Conservation (phyloP, 2,329 filamentous ascomycete genomes). For the Chrysoporthe puriensis region DNA sequence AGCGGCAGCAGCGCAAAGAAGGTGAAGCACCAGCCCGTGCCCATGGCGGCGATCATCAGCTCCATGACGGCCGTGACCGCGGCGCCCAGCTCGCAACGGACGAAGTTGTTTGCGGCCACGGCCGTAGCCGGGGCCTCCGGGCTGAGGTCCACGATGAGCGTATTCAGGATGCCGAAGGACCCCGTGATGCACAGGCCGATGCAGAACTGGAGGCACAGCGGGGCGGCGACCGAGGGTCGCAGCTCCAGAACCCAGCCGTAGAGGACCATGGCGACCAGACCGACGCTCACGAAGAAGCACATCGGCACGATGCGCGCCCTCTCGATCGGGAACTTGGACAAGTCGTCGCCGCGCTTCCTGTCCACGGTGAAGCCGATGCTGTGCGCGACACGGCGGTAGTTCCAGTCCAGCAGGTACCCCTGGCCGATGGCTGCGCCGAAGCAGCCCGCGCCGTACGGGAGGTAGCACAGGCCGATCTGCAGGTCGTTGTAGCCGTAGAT, state of each 20-base stretch:
- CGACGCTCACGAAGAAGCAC: slow-evolving; percentile 57
- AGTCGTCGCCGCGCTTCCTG: slow-evolving; percentile 58
- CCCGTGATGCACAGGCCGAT: slow-evolving; percentile 63
- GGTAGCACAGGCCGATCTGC: slow-evolving; percentile 57
- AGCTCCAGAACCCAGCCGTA: slow-evolving; percentile 62
- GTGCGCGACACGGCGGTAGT: slow-evolving; percentile 70
- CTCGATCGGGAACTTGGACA: slow-evolving; percentile 58
- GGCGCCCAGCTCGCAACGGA: slow-evolving; percentile 64
- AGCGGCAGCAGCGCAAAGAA: slow-evolving; percentile 58
- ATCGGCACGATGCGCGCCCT: slow-evolving; percentile 57
- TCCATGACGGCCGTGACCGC: slow-evolving; percentile 62
- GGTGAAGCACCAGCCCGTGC: slow-evolving; percentile 66
- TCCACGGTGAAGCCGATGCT: slow-evolving; percentile 64
- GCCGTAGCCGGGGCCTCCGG: slow-evolving; percentile 64
- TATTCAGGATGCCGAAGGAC: slow-evolving; percentile 66
- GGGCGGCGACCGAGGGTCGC: slow-evolving; percentile 55
- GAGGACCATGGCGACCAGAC: slow-evolving; percentile 54
- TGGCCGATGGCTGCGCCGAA: slow-evolving; percentile 53
- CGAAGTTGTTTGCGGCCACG: slow-evolving; percentile 66
- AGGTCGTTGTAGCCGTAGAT: slow-evolving; percentile 57
- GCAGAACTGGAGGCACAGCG: slow-evolving; percentile 59
- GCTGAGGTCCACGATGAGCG: slow-evolving; percentile 66
- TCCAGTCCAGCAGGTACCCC: slow-evolving; percentile 65
- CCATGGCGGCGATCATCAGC: slow-evolving; percentile 59
- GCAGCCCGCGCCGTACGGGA: slow-evolving; percentile 57